Conservation (phyloP, 176 grass and related monocot genomes). For the Alloteropsis semialata region DNA sequence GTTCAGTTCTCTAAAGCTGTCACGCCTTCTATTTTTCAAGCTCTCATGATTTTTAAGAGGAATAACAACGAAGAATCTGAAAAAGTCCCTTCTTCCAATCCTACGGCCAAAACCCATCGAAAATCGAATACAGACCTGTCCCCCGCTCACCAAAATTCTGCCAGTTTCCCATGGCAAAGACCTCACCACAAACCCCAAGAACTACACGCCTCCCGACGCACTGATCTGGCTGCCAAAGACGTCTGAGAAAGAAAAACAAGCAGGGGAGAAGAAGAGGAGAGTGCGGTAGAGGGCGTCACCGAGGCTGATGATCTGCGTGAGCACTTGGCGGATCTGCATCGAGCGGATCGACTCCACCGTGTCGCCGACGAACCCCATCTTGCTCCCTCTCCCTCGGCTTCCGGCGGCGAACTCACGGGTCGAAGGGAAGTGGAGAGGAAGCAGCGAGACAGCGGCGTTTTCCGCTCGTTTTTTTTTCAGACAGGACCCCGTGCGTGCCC, state of each 20-base stretch:
- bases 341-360: conserved; percentile 63
- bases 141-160: not conserved
- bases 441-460: not conserved
- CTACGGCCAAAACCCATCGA: not conserved
- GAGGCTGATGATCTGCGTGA: conserved; percentile 65
- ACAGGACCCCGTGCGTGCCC: not conserved
- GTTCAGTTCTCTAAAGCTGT: not conserved
- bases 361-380: conserved; percentile 58
- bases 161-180: not conserved
- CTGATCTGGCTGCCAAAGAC: not conserved
- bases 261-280: not conserved
- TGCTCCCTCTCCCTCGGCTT: conserved; percentile 18
- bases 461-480: not conserved
- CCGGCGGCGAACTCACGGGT: conserved; percentile 7
- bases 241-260: not conserved
- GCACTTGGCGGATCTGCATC: conserved; percentile 54
- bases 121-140: not conserved
- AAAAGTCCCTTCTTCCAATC: not conserved
- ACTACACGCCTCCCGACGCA: not conserved
- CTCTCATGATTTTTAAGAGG: not conserved
- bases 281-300: conserved; percentile 3
- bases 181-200: not conserved
- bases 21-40: not conserved
- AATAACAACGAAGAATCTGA: not conserved
- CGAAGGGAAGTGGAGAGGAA: not conserved